Evolutionary conservation across 2,329 filamentous ascomycete genomes (phyloP), one percentile per base, ranked within the genome.

Genomic region (Penicillium nordicum): DNA sequence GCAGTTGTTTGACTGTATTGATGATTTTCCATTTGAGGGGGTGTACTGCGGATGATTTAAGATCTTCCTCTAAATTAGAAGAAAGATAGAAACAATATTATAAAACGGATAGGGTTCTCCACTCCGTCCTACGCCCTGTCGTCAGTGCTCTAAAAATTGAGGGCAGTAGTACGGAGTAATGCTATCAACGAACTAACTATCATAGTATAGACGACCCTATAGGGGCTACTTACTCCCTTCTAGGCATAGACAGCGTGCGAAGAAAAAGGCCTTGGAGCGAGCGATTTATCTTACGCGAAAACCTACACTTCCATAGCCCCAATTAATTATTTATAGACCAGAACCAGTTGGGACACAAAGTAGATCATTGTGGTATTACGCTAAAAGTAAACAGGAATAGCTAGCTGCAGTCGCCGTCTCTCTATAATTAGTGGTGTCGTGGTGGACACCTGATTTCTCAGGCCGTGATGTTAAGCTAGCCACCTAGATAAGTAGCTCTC

Each of bases 261-360:
- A 25, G 21, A 25, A 42, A 42, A 42, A 9, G 8, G 7, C 14
- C 4, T 25, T 42, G 14, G 12, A 23, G 30, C 30, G 5, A 14
- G 23, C 14, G 21, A 9, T 41, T 25, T 42, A 25, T 25, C 7
- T 10, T 25, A 74, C 68, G n/a, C 8, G 27, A 44, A 18, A 18
- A 8, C 16, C 10, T 29, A n/a, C 16, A 43, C 8, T 12, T 18
- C 11, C 9, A 18, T 11, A 6, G 5, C 2, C 4, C 5, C 14
- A 18, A 27, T 8, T 12, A 12, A n/a, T 21, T 11, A 16, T 7
- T 12, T 8, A n/a, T 8, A n/a, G 21, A 36, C 3, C 18, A n/a
- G 0, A n/a, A 12, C 5, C 5, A 25, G 14, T 47, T 34, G 9
- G 9, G n/a, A 47, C 2, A 30, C 10, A n/a, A 25, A n/a, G 5